Base-by-base conservation (phyloP, 129 eudicot species). In the Flaveria trinervia region DNA sequence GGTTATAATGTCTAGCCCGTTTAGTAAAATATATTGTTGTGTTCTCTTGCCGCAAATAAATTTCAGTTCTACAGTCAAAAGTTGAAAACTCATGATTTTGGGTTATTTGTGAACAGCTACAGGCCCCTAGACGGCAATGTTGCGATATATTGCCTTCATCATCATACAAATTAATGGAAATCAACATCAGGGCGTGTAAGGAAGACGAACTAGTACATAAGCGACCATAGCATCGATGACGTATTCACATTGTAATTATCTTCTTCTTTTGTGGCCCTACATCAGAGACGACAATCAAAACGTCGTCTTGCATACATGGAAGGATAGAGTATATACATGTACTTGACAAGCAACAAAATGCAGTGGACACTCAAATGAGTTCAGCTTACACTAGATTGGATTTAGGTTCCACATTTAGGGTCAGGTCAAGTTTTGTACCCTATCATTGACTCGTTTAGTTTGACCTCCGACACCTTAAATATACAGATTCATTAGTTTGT, bases 101-200 rank as follows among this genome's bases (percentile, higher is more conserved):
- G 10, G 44, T 39, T 67, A 39, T 52, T 8, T 66, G 17, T 59
- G 44, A 70, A 59, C 86, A 92, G 97, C 66, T 87, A 78, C 85
- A 72, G 71, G 86, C 97, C 4, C 92, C 97, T 59, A 83, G 97
- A 77, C 83, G 96, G 71, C 96, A 89, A n/a, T 89, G 97, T 68
- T 89, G 97, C 48, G 87, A 92, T 55, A 84, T 92, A 48, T 57
- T 85, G 70, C 86, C 85, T 48, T 79, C 89, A 46, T 65, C 89
- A 0, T 51, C 75, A 0, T 70, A 71, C 39, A 75, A 70, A 8
- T 55, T 82, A 41, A 79, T 92, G 92, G 90, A 92, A 17, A 82
- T 92, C 61, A 78, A 44, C 59, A 74, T 87, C 15, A 87, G 96
- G 80, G 85, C 82, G 73, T 92, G 97, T 77, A 76, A 77, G 13